These are phyloP conservation scores for Jamesozyma rosinii DNA, from an alignment of 805 yeast species.

Conservation along the genomic window DNA sequence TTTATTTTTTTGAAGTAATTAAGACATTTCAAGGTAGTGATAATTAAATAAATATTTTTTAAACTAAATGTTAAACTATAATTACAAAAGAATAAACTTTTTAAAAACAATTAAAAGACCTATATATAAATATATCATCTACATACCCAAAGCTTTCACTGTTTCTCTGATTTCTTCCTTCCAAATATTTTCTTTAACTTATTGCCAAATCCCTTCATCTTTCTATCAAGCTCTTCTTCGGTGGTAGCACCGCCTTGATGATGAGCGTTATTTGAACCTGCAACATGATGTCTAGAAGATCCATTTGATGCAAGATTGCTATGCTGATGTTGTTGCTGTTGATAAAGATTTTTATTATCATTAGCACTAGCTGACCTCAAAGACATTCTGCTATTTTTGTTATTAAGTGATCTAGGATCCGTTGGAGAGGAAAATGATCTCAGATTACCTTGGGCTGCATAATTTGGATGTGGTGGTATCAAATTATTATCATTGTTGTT, in stretches of 20 bases:
- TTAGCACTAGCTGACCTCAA: conserved; percentile 16
- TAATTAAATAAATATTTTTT: no score
- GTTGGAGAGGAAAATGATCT: conserved; percentile 9
- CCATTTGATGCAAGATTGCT: neutral
- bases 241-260: conserved; percentile 9
- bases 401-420: conserved; percentile 11
- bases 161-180: conserved; percentile 18
- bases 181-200: conserved; percentile 37
- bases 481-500: conserved; percentile 1
- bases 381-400: conserved; percentile 17
- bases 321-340: neutral
- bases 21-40: no score
- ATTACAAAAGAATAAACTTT: no score
- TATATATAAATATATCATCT: conserved; percentile 10
- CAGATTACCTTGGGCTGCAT: neutral
- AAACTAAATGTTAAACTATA: no score
- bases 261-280: neutral
- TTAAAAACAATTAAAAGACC: neutral
- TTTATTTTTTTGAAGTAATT: no score
- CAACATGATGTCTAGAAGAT: neutral
- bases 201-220: conserved; percentile 29
- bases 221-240: conserved; percentile 23
- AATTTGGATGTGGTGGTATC: neutral
- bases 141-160: neutral
- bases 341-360: neutral